phyloP scores from a whole-genome alignment of 169 alveolate species.

The Plasmodium vivax region DNA sequence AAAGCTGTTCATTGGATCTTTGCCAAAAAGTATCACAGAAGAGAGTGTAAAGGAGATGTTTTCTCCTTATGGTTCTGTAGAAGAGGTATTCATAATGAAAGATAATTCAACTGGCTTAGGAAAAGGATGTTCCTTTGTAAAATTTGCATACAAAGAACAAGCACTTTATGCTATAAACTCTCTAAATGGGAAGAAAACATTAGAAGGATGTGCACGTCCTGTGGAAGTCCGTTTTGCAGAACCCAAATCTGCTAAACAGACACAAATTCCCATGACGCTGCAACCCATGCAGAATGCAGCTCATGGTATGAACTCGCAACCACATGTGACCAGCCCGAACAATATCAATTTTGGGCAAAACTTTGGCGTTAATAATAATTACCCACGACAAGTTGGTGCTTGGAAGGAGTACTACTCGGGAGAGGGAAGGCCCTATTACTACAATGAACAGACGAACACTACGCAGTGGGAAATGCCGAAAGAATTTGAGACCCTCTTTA shows the following conservation, averaged over 20 bases:
- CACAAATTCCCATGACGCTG: slow-evolving; percentile 58
- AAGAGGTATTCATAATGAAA: slow-evolving; percentile 90
- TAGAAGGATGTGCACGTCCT: slow-evolving; percentile 89
- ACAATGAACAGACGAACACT: slow-evolving; percentile 87
- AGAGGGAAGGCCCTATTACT: slow-evolving; percentile 89
- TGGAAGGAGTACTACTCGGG: slow-evolving; percentile 91
- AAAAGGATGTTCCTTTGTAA: slow-evolving; percentile 93
- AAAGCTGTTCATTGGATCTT: slow-evolving; percentile 91
- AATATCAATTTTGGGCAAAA: slow-evolving; percentile 36
- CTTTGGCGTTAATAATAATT: slow-evolving; percentile 77
- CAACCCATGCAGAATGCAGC: slow-evolving; percentile 64
- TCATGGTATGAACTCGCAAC: slow-evolving; percentile 63
- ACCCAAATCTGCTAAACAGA: slow-evolving; percentile 78
- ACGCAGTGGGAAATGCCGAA: slow-evolving; percentile 94
- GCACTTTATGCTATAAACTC: slow-evolving; percentile 89
- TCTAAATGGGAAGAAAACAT: slow-evolving; percentile 85
- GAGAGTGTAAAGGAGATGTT: slow-evolving; percentile 87
- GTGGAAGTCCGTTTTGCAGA: slow-evolving; percentile 92
- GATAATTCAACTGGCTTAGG: slow-evolving; percentile 89
- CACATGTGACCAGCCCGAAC: slow-evolving; percentile 47
- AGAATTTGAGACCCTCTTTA: slow-evolving; percentile 82
- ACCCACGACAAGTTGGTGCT: slow-evolving; percentile 88
- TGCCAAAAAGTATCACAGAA: slow-evolving; percentile 88
- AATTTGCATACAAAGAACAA: slow-evolving; percentile 90
- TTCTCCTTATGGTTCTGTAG: slow-evolving; percentile 87